Base-by-base conservation (phyloP, 164 flowering plant species). In the Litsea cubeba region DNA sequence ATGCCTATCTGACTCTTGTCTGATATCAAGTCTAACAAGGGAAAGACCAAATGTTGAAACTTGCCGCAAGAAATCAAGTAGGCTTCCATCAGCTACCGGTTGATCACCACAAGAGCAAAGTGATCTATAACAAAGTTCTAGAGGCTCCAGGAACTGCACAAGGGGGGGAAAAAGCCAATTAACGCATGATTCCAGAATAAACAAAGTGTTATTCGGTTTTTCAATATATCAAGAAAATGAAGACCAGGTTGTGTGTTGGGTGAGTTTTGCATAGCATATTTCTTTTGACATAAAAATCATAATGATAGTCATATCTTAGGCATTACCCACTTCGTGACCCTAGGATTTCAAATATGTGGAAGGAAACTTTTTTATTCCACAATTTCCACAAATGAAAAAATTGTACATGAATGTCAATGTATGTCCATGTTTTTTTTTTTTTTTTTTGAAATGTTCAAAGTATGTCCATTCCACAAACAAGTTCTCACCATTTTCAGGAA, bases 1-100 rank as follows among this genome's bases (percentile, higher is more conserved):
- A 81, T 95, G 99, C 18, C 99, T 83, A 67, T 95, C 99, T 0
- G 99, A 95, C 74, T 95, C 99, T 86, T 95, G 99, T 78, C 99
- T 84, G 46, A 95, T 94, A 79, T 95, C 99, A 66, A 95, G 92
- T 75, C 93, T 85, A 74, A 95, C 98, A 49, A 95, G 91, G 28
- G 99, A 86, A 49, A 95, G 87, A 1, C 99, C 99, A 80, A 95
- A 95, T 12, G 97, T 95, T 17, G 97, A 95, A 54, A 94, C 97
- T 87, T 95, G 98, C 62, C 99, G 84, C 81, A 95, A 79, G 82
- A 95, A 93, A 83, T 95, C 99, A 57, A 95, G 94, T 71, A 95
- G 97, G 86, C 89, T 91, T 74, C 99, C 99, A 80, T 95, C 99
- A 70, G 99, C 99, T 79, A 95, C 90, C 23, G 95, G 76, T 22